Evolutionary conservation across 345 rosid species (phyloP), one percentile per base, ranked within the genome.

Genomic region (Zanthoxylum bungeanum): DNA sequence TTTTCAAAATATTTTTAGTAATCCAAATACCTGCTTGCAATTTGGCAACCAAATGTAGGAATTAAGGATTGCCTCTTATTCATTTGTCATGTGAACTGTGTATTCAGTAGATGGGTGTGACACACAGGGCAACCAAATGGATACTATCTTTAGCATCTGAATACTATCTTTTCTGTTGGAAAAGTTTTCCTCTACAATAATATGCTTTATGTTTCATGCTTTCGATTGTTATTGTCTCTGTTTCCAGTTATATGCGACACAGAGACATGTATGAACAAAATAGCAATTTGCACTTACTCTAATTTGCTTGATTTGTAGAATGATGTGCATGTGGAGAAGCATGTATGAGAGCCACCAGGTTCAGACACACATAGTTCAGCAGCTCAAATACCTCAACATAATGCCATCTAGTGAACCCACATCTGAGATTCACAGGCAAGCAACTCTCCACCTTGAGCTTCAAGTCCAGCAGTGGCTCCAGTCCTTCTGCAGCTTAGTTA

Each of bases 241-340:
- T 58, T 30, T 58, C 62, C 22, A 58, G 17, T 30, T 58, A 14
- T 14, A 17, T 47, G 51, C n/a, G n/a, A 9, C 21, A 4, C 17
- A 7, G 44, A 24, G 14, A 44, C 7, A 27, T 64, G 55, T 17
- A 16, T 68, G 71, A 53, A 24, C 47, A 66, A 34, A 22, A 30
- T 27, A 31, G 50, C 40, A 11, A 56, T 8, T 69, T 17, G 19
- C 21, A 44, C 24, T 47, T 2, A 33, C 52, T 24, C 27, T 30
- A 69, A 44, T 24, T 50, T 55, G 42, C 34, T 53, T 57, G 44
- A 27, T 71, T 65, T 81, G 72, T 73, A 94, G 98, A 60, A 74
- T 85, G 76, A 95, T 90, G 97, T 82, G 91, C 79, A 95, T 95
- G 99, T 95, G 99, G 99, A 95, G 96, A 83, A 85, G 93, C 86